Conservation (phyloP, 768 basidiomycete species). For the Tricholomella constricta region DNA sequence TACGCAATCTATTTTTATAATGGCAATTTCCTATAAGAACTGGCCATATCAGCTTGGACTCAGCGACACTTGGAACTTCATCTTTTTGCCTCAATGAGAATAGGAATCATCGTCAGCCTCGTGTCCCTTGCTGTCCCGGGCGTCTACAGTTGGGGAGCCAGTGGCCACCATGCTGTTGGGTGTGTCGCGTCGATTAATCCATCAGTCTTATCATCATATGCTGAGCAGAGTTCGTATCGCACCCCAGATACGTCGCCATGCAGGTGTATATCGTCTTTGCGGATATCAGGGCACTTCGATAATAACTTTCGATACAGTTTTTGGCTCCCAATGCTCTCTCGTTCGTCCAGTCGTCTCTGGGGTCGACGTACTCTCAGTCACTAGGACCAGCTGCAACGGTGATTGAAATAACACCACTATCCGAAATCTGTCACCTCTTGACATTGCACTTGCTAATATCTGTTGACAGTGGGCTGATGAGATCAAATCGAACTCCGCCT, state of each 20-base stretch:
- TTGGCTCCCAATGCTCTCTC: conserved; percentile 47
- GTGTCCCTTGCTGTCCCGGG: conserved; percentile 13
- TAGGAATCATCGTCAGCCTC: conserved; percentile 6
- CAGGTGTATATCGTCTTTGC: conserved; percentile 25
- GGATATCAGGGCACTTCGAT: neutral
- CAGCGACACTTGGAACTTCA: neutral
- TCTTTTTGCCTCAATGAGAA: conserved; percentile 6
- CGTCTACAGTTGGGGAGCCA: conserved; percentile 43
- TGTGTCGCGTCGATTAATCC: conserved; percentile 19
- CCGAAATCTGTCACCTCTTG: neutral
- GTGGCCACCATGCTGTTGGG: conserved; percentile 48
- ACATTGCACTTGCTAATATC: neutral
- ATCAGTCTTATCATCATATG: neutral
- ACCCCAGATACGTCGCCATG: conserved; percentile 43
- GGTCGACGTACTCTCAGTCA: conserved; percentile 42
- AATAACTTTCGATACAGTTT: conserved; percentile 37
- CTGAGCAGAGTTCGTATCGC: neutral
- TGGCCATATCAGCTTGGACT: neutral
- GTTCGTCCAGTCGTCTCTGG: conserved; percentile 48
- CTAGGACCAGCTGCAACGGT: conserved; percentile 54
- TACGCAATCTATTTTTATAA: neutral
- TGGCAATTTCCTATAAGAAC: neutral
- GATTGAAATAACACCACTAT: conserved; percentile 9
- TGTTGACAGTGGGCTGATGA: conserved; percentile 51
- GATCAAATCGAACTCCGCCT: conserved; percentile 41